Percentiles rank a stretch among this genome's conserved stretches.
Evolutionary conservation across 2,329 filamentous ascomycete genomes (phyloP).

Genomic region (Arthrobotrys sphaeroides): DNA sequence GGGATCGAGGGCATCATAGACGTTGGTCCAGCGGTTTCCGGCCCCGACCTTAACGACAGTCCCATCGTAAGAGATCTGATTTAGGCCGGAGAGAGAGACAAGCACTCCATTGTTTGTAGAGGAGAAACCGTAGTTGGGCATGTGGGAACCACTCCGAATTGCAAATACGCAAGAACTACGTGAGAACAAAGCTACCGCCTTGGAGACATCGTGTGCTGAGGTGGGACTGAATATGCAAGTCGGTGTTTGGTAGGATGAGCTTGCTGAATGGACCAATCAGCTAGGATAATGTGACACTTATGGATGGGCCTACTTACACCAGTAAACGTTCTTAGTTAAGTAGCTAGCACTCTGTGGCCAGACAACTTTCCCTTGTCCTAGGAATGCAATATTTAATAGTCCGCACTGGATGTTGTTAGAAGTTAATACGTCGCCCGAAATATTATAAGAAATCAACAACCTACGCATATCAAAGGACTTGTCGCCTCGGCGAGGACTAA

Average conservation of each 20-base stretch:
- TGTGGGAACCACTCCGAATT: constrained; percentile 69
- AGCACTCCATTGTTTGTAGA: constrained; percentile 66
- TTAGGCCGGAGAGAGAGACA: constrained; percentile 65
- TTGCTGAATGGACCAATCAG: background rate
- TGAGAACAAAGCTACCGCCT: background rate
- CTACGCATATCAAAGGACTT: background rate
- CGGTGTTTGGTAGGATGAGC: background rate
- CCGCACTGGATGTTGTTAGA: background rate
- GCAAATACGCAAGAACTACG: constrained; percentile 62
- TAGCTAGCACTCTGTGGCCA: background rate
- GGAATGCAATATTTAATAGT: background rate
- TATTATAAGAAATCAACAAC: background rate
- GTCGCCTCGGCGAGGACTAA: too few species aligned
- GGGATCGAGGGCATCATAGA: constrained; percentile 62
- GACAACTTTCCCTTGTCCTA: background rate
- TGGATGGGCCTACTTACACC: constrained; percentile 1
- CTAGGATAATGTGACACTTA: background rate
- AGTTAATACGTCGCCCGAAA: background rate
- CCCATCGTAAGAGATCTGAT: constrained; percentile 59
- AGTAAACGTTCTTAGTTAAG: background rate
- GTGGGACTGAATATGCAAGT: constrained; percentile 17
- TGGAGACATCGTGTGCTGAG: constrained; percentile 3
- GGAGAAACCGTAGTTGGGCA: constrained; percentile 63
- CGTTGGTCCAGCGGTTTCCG: constrained; percentile 64
- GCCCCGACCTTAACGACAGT: too few species aligned